phyloP scores from a whole-genome alignment of 2,329 filamentous ascomycete genomes.

The Beauveria rudraprayagi region DNA sequence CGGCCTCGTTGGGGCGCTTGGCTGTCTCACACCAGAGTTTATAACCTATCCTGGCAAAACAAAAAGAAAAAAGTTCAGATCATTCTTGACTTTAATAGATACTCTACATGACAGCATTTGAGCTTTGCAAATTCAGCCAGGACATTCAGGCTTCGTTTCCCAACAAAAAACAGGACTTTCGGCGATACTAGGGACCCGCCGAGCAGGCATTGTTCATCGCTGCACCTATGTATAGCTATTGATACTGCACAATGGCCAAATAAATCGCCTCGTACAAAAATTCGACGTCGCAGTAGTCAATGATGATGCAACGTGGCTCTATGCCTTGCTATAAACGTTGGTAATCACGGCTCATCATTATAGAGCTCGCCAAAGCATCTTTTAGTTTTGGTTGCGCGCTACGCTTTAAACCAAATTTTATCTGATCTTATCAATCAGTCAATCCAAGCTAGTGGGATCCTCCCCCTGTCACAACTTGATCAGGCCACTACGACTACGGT shows the following conservation, averaged over 20 bases:
- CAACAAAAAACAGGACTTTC: background rate
- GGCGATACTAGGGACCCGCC: slow-evolving; percentile 16
- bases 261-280: slow-evolving; percentile 17
- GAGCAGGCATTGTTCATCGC: slow-evolving; percentile 15
- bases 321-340: too few species aligned
- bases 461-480: background rate
- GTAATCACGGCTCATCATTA: slow-evolving; percentile 14
- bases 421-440: background rate
- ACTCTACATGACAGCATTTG: too few species aligned
- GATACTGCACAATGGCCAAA: slow-evolving; percentile 14
- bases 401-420: background rate
- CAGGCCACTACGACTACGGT: slow-evolving; percentile 2
- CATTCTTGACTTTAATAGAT: too few species aligned
- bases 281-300: background rate
- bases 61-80: too few species aligned
- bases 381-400: background rate
- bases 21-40: too few species aligned
- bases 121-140: too few species aligned
- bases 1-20: too few species aligned
- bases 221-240: slow-evolving; percentile 18
- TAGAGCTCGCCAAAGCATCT: background rate
- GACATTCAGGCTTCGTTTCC: too few species aligned
- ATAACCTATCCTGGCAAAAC: too few species aligned
- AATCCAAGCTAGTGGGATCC: background rate
- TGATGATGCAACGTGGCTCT: too few species aligned